Conservation (phyloP, 164 flowering plant species). For the Piper longum region DNA sequence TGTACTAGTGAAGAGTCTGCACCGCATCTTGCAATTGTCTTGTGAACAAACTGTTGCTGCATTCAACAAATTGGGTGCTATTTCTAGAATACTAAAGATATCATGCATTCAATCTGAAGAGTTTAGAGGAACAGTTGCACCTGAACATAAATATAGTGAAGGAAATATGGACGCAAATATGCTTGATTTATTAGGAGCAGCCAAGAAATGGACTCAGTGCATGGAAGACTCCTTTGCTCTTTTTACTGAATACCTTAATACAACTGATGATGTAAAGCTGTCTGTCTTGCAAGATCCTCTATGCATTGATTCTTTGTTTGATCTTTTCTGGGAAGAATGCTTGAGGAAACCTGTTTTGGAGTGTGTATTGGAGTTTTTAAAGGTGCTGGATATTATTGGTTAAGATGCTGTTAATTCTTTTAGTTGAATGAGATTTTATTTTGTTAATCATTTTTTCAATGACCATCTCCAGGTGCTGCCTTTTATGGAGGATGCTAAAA, state of each 20-base stretch:
- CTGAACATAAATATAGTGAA: conserved; percentile 7
- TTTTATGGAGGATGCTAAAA: conserved; percentile 45
- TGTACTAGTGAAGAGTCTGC: conserved; percentile 54
- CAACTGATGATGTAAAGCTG: conserved; percentile 51
- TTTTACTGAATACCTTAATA: conserved; percentile 38
- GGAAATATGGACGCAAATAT: conserved; percentile 6
- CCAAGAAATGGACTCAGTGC: conserved; percentile 39
- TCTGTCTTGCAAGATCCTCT: conserved; percentile 42
- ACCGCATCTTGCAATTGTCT: conserved; percentile 51
- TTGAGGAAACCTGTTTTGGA: conserved; percentile 47
- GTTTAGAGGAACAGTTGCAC: conserved; percentile 20
- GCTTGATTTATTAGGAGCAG: conserved; percentile 13
- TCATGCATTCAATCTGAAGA: conserved; percentile 72
- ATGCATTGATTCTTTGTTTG: conserved; percentile 72
- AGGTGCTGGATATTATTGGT: conserved; percentile 31
- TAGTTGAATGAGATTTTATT: background rate
- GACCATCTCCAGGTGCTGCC: conserved; percentile 39
- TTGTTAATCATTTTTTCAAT: background rate
- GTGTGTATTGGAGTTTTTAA: conserved; percentile 64
- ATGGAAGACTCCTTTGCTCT: conserved; percentile 51
- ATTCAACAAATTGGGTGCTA: conserved; percentile 57
- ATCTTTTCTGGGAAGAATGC: conserved; percentile 75
- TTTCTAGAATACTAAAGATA: conserved; percentile 70
- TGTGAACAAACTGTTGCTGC: conserved; percentile 74
- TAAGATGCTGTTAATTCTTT: background rate